These are phyloP conservation scores for Microsporum canis DNA, from an alignment of 2,329 filamentous ascomycete genomes.

Conservation along the genomic window DNA sequence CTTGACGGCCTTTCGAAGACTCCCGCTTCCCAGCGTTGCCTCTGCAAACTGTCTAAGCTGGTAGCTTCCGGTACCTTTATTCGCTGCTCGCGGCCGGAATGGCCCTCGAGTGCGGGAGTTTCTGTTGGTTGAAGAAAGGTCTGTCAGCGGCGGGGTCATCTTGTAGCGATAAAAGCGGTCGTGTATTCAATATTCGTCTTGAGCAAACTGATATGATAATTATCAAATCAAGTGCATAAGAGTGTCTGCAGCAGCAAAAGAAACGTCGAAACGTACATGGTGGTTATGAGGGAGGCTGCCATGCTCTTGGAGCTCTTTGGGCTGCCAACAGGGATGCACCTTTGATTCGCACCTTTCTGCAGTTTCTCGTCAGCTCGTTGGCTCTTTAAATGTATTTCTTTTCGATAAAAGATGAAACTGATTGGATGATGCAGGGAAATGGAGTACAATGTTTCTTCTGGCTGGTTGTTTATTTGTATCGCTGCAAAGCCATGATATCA, in stretches of 20 bases:
- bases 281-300: slow-evolving; percentile 3
- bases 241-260: not conserved
- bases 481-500: not conserved
- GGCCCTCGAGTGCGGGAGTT: slow-evolving; percentile 81
- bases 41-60: slow-evolving; percentile 97
- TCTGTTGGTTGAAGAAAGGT: slow-evolving; percentile 34
- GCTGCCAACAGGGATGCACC: not conserved
- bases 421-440: not conserved
- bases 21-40: slow-evolving; percentile 88
- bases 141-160: not conserved
- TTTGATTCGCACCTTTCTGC: not conserved
- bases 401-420: not conserved
- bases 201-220: not conserved
- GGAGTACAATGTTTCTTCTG: not conserved
- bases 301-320: not conserved
- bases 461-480: not conserved
- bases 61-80: slow-evolving; percentile 80
- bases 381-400: not conserved
- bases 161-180: not conserved
- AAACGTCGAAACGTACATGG: not conserved
- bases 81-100: slow-evolving; percentile 75
- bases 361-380: not conserved
- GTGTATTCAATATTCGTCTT: not conserved
- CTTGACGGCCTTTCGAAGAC: slow-evolving; percentile 90
- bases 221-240: not conserved